These are phyloP conservation scores for Manihot esculenta DNA, from an alignment of 441 rosid species.

Conservation along the genomic window DNA sequence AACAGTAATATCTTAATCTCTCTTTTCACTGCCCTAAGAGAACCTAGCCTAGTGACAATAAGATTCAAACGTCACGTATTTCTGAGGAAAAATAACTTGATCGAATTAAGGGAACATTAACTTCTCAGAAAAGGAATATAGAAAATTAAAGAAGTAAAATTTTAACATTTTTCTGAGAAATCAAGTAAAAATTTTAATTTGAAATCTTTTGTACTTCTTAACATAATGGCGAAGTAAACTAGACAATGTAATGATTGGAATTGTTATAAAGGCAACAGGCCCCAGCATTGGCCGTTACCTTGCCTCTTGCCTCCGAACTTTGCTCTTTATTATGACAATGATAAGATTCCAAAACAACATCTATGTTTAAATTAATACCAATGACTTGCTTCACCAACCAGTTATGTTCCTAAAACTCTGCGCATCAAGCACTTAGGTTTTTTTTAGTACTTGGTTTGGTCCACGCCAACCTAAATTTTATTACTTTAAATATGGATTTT, in stretches of 20 bases:
- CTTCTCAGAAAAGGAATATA: too few relatives aligned
- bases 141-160: too few relatives aligned
- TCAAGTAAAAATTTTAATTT: too few relatives aligned
- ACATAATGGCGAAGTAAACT: too few relatives aligned
- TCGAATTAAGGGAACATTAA: too few relatives aligned
- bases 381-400: background rate
- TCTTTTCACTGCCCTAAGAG: background rate
- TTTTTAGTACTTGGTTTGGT: background rate
- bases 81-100: too few relatives aligned
- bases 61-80: too few relatives aligned
- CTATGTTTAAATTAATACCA: background rate
- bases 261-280: too few relatives aligned
- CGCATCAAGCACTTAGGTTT: background rate
- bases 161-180: too few relatives aligned
- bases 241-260: background rate
- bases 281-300: background rate
- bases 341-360: background rate
- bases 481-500: background rate
- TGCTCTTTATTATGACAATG: background rate
- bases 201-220: background rate
- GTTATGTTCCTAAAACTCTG: background rate
- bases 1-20: background rate
- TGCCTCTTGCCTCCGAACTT: background rate
- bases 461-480: conserved; percentile 4
- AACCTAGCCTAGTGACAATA: too few relatives aligned